Evolutionary conservation across 2,329 filamentous ascomycete genomes (phyloP).

Genomic region (Blastomyces silverae): DNA sequence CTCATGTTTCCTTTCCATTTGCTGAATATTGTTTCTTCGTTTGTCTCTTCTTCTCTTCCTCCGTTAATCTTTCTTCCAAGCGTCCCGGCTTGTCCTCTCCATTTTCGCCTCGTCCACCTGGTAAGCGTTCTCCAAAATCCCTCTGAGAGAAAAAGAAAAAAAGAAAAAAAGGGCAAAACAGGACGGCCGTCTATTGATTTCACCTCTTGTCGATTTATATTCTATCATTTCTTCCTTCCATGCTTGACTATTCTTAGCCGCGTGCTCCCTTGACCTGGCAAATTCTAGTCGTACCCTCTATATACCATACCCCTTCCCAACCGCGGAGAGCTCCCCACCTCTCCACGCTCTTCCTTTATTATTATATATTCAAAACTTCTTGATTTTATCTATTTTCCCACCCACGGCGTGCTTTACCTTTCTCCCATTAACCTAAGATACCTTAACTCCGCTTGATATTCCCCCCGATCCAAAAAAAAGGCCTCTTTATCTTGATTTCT

Average conservation of each 20-base stretch:
- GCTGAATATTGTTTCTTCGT: neutral
- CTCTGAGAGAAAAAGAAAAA: neutral
- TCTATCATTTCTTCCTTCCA: neutral
- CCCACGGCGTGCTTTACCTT: neutral
- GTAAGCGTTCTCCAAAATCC: constrained; percentile 2
- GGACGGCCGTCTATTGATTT: neutral
- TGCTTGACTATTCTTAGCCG: neutral
- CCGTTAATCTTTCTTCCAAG: neutral
- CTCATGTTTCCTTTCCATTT: constrained; percentile 15
- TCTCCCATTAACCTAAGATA: neutral
- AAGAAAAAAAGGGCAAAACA: too few species aligned
- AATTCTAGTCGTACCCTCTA: neutral
- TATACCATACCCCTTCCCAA: neutral
- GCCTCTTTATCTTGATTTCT: neutral
- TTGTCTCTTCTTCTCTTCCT: neutral
- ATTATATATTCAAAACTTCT: neutral
- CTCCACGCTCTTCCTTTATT: neutral
- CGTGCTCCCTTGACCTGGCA: neutral
- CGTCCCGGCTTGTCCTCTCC: neutral
- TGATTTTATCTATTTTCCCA: neutral
- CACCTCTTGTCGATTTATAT: neutral
- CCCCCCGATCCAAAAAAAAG: neutral
- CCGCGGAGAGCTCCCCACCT: neutral
- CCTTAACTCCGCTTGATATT: constrained; percentile 1
- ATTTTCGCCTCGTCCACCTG: neutral